Base-by-base conservation (phyloP, 148 eudicot species). In the Vaccinium myrtillus region DNA sequence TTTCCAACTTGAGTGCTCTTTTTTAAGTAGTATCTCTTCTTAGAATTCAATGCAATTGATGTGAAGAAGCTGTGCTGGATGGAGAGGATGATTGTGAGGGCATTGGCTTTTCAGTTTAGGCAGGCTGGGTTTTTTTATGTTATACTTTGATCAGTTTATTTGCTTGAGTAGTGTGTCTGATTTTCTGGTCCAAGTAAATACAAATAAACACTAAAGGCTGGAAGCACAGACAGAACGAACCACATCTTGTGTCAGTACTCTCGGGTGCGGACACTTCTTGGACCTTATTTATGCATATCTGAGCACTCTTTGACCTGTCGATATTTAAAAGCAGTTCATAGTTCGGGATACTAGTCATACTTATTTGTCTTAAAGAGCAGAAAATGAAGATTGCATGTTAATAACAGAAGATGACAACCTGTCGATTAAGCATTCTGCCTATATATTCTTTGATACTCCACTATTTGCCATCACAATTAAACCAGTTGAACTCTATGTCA, bases 301-400 rank as follows among this genome's bases (percentile, higher is more conserved):
- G 59, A 77, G 27, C 58, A 50, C 36, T 32, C 48, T n/a, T 50
- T n/a, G 15, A n/a, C 56, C 18, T n/a, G 8, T 50, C 56, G 18
- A 46, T 43, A 3, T 18, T 21, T 19, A 16, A 16, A 21, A 76
- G n/a, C 14, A 48, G 30, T 76, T n/a, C 55, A 48, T 76, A 69
- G 39, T 30, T 69, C 74, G 48, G 79, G 79, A 48, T 27, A n/a
- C 53, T 48, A 46, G 79, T 76, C 30, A 48, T 63, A 49, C 79
- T 23, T 61, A 75, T 19, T 48, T 49, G 55, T 27, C 18, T 12
- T 69, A 13, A 69, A 27, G 18, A 69, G 39, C 74, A 27, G 74
- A 27, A 69, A 69, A 27, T 27, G 39, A 43, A 13, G 74, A 27
- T 69, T 69, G 18, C 18, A 27, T 69, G 74, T 25, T 13, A 16